Base-by-base conservation (phyloP, 169 alveolate genomes). In the Eimeria praecox region DNA sequence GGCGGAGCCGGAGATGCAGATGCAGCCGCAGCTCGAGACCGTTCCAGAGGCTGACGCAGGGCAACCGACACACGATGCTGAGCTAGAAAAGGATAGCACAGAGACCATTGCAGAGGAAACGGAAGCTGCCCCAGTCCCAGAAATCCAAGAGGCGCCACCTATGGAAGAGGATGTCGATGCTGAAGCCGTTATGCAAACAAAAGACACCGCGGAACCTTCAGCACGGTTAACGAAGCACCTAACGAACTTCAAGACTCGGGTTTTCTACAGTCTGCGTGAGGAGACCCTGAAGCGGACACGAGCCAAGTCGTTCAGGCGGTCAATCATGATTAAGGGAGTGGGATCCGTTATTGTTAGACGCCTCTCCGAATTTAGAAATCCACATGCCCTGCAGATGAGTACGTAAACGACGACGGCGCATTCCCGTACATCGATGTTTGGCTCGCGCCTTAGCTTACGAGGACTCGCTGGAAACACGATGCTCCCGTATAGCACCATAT, bases 281-380 rank as follows among this genome's bases (percentile, higher is more conserved):
- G 93, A 86, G 54, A 52, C 93, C 18, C 82, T 38, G 24, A 35
- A 46, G 10, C 56, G 49, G 30, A 35, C n/a, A 24, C 18, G n/a
- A 49, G 64, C 77, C 2, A 59, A 40, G 66, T 38, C 80, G 24
- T 86, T 86, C 27, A 62, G 93, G 16, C 49, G 82, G 38, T 86
- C 93, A 38, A 86, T 86, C 27, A 56, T 59, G 38, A 86, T 86
- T 20, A 62, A 56, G n/a, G 93, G 93, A 40, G 93, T 86, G 82
- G 93, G 93, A 1, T 38, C 82, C 64, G 93, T 86, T 42, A 64
- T 46, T 86, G 93, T 40, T 2, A 38, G 93, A 22, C 82, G 75
- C 38, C 75, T 49, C n/a, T 52, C 91, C 22, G 75, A 83, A 52
- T 30, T 52, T 16, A 33, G 0, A 42, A 42, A 20, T 40, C 24